Percentiles rank a stretch among this genome's conserved stretches.
phyloP scores from a whole-genome alignment of 352 stramenopile species.

The Globisporangium okanoganense region DNA sequence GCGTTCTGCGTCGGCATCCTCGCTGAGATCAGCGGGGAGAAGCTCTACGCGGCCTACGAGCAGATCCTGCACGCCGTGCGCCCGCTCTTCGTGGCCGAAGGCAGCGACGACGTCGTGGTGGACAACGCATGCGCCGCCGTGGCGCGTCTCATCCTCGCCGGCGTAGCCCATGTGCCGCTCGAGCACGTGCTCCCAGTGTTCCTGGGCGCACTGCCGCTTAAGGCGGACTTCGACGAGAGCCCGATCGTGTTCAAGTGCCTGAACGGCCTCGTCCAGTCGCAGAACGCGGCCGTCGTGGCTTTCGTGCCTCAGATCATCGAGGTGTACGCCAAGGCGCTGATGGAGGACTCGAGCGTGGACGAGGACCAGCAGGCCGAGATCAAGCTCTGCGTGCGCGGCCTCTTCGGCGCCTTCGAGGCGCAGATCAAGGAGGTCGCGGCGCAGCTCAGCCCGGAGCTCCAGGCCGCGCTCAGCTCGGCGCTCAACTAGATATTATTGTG shows the following conservation, averaged over 20 bases:
- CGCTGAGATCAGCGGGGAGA: conserved; percentile 74
- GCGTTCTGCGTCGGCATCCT: conserved; percentile 94
- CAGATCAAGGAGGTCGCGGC: conserved; percentile 80
- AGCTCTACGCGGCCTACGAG: conserved; percentile 85
- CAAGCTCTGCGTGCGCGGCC: conserved; percentile 57
- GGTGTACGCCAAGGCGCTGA: conserved; percentile 77
- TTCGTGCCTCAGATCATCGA: conserved; percentile 73
- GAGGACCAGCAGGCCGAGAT: conserved; percentile 75
- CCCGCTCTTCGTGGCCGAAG: conserved; percentile 87
- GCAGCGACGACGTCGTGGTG: conserved; percentile 83
- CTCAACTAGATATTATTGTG: conserved; percentile 38
- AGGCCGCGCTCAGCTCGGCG: conserved; percentile 58
- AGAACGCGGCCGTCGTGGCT: conserved; percentile 76
- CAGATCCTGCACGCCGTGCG: conserved; percentile 89
- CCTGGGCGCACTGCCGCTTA: conserved; percentile 91
- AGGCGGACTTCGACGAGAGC: conserved; percentile 96
- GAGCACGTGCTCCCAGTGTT: conserved; percentile 93
- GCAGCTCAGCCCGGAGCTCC: conserved; percentile 68
- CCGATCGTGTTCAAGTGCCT: conserved; percentile 94
- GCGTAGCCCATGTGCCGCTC: conserved; percentile 78
- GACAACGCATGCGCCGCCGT: conserved; percentile 94
- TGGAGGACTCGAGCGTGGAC: conserved; percentile 55
- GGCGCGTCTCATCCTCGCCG: conserved; percentile 91
- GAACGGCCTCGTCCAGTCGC: conserved; percentile 89
- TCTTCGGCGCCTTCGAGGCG: conserved; percentile 62